Percentiles rank a stretch among this genome's conserved stretches.
These are phyloP conservation scores for Mucor indicus DNA, from an alignment of 371 early-diverging fungal species.

Conservation along the genomic window DNA sequence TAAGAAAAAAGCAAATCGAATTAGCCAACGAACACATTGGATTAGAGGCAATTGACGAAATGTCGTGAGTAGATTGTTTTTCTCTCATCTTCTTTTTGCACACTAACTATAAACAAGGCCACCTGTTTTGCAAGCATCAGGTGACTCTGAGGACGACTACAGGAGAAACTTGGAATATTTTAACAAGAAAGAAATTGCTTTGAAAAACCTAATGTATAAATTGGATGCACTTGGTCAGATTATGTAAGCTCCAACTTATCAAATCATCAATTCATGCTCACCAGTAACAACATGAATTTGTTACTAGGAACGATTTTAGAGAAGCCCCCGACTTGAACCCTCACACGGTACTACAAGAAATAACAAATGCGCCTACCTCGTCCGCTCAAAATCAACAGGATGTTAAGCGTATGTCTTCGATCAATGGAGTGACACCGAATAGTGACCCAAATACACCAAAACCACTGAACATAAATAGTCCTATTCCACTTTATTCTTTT, in stretches of 20 bases:
- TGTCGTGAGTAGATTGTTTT: slow-evolving; percentile 4
- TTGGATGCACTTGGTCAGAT: slow-evolving; percentile 11
- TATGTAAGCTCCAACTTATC: slow-evolving; percentile 1
- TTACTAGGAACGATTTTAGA: slow-evolving; percentile 11
- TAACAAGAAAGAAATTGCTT: slow-evolving; percentile 8
- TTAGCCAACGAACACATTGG: slow-evolving; percentile 18
- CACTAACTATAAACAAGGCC: neutral
- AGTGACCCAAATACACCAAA: neutral
- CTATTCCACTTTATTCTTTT: too few relatives aligned
- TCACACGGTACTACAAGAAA: neutral
- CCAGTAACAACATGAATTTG: too few relatives aligned
- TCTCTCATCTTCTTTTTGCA: neutral
- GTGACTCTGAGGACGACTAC: slow-evolving; percentile 2
- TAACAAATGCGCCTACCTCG: too few relatives aligned
- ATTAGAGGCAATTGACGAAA: slow-evolving; percentile 13
- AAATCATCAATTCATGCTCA: neutral
- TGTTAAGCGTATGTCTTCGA: too few relatives aligned
- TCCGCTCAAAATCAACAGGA: too few relatives aligned
- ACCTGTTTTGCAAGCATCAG: neutral
- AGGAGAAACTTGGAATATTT: slow-evolving; percentile 6
- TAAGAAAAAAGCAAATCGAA: slow-evolving; percentile 19
- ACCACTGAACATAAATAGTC: too few relatives aligned
- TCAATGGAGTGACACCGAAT: too few relatives aligned
- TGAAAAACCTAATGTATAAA: slow-evolving; percentile 13
- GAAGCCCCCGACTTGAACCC: slow-evolving; percentile 12